Evolutionary conservation across 2,329 filamentous ascomycete genomes (phyloP), one percentile per base, ranked within the genome.

Genomic region (Ophiostoma tasmaniense): DNA sequence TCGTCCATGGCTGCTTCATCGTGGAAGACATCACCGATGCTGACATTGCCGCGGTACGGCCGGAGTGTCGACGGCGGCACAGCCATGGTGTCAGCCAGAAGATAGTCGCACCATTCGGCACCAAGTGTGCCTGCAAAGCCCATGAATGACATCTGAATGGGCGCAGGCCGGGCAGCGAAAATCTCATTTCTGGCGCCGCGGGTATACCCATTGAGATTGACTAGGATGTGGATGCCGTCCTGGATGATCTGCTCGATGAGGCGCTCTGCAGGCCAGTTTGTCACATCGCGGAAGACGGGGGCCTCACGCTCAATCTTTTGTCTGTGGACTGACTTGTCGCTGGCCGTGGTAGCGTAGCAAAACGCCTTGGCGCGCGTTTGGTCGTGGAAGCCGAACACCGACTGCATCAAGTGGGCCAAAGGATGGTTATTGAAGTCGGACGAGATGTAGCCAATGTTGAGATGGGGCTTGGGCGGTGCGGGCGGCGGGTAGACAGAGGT

Each of bases 141-240:
- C 95, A 99, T 99, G 75, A 99, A 99, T 0, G 95, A 97, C 95
- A 99, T 99, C 73, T 99, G 95, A 61, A 99, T 92, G 0, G 95
- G 95, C 1, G 93, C 93, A 20, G 95, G 92, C 33, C 96, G 88
- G 28, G 95, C 95, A 28, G 95, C 95, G 77, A 99, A 99, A 3
- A 99, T 90, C 76, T 99, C 95, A 74, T 99, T 99, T 30, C 93
- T 88, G n/a, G 95, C 95, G 37, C 95, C 95, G 68, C 95, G 86
- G 0, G 95, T 99, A 77, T 99, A 99, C 13, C 95, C 95, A 75
- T 99, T 99, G n/a, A 99, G 84, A 73, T 99, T 99, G 74, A 99
- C 88, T 25, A 99, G 84, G 59, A 99, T 95, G 76, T 99, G 95
- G 66, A 99, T 95, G 7, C 89, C 88, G 76, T 99, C 95, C 62